phyloP scores from a whole-genome alignment of 2,329 filamentous ascomycete species.

The Leptographium lundbergii region DNA sequence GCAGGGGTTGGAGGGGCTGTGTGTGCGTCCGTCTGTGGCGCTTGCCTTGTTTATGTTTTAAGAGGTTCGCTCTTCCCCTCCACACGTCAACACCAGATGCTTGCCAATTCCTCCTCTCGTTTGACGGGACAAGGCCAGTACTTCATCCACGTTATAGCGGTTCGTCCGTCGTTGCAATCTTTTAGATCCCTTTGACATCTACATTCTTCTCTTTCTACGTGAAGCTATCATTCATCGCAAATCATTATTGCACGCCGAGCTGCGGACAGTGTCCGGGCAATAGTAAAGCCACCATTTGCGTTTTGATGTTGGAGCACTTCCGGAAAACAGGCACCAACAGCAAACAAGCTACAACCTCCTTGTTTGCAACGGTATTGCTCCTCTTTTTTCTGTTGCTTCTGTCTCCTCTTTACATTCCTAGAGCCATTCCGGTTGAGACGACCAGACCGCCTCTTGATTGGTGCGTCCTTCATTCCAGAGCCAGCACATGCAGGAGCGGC shows the following conservation, averaged over 20 bases:
- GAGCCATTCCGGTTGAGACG: not conserved
- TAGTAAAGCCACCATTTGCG: not conserved
- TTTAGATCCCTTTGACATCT: not conserved
- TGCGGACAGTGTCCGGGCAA: not conserved
- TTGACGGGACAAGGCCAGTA: not conserved
- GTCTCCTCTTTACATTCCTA: not conserved
- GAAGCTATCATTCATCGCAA: not conserved
- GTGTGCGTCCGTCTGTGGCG: constrained; percentile 3
- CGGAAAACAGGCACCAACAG: not conserved
- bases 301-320: not conserved
- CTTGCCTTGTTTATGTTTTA: constrained; percentile 14
- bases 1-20: constrained; percentile 4
- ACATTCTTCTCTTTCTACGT: not conserved
- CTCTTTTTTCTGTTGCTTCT: not conserved
- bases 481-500: not conserved
- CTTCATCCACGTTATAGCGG: not conserved
- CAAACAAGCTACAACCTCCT: not conserved
- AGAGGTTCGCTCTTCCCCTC: constrained; percentile 11
- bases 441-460: not conserved
- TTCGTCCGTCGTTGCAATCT: not conserved
- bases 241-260: not conserved
- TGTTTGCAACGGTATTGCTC: not conserved
- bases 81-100: not conserved
- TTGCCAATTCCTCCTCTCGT: not conserved
- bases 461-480: not conserved